phyloP scores from a whole-genome alignment of 768 basidiomycete genomes.

The Cyathus striatus region DNA sequence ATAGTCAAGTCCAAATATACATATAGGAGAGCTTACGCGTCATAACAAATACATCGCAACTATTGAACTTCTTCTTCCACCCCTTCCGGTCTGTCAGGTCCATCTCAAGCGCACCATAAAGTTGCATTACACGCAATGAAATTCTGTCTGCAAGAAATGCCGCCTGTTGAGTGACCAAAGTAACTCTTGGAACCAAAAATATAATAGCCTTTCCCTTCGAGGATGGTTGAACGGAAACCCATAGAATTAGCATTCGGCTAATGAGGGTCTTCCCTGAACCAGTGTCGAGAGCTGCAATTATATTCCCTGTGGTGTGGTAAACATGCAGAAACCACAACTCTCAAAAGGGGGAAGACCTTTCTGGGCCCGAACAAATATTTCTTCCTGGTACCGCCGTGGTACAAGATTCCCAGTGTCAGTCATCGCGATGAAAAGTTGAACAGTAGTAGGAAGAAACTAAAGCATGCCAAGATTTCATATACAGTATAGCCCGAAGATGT shows the following conservation, averaged over 20 bases:
- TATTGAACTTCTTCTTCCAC: slow-evolving; percentile 62
- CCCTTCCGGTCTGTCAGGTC: slow-evolving; percentile 60
- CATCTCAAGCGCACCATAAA: slow-evolving; percentile 68
- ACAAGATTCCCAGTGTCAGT: not conserved
- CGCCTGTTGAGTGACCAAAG: slow-evolving; percentile 81
- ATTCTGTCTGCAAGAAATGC: slow-evolving; percentile 62
- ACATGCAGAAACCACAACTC: slow-evolving; percentile 1
- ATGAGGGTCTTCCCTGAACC: slow-evolving; percentile 80
- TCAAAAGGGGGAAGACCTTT: slow-evolving; percentile 21
- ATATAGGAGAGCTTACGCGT: slow-evolving; percentile 54
- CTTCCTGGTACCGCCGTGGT: slow-evolving; percentile 63
- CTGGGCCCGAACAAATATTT: slow-evolving; percentile 61
- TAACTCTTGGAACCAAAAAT: slow-evolving; percentile 82
- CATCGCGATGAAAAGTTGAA: too few relatives aligned
- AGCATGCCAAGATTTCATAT: too few relatives aligned
- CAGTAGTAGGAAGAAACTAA: too few relatives aligned
- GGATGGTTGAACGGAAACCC: slow-evolving; percentile 51
- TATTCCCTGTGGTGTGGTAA: slow-evolving; percentile 42
- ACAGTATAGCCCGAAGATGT: too few relatives aligned
- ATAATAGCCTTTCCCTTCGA: slow-evolving; percentile 58
- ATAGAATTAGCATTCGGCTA: slow-evolving; percentile 70
- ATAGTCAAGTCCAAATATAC: too few relatives aligned
- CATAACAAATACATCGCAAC: slow-evolving; percentile 78
- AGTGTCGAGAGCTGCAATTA: slow-evolving; percentile 72
- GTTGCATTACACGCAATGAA: slow-evolving; percentile 58